These are phyloP conservation scores for Endothia cerciana DNA, from an alignment of 2,329 filamentous ascomycete genomes.

Conservation along the genomic window DNA sequence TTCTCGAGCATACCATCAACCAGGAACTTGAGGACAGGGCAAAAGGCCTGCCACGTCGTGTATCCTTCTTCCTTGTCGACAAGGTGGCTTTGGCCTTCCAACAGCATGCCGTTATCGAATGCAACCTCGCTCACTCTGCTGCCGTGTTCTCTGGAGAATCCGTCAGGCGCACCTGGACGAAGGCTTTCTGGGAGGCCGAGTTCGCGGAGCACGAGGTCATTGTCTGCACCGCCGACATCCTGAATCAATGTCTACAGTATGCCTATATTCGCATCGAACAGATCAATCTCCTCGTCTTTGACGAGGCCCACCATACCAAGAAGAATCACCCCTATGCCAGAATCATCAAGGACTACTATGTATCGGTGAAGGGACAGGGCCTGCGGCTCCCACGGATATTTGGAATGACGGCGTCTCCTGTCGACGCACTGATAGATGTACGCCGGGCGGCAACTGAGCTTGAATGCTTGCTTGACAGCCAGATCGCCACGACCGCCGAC, in stretches of 20 bases:
- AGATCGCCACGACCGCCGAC: conserved; percentile 74
- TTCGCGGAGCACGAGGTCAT: conserved; percentile 75
- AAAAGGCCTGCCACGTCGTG: conserved; percentile 60
- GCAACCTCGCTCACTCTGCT: conserved; percentile 78
- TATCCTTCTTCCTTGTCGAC: conserved; percentile 88
- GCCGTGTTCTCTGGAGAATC: conserved; percentile 76
- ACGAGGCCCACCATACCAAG: conserved; percentile 96
- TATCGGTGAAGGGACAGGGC: conserved; percentile 36
- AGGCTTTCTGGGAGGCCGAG: conserved; percentile 55
- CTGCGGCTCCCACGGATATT: conserved; percentile 72
- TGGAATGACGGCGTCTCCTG: conserved; percentile 95
- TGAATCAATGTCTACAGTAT: conserved; percentile 76
- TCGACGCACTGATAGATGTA: conserved; percentile 80
- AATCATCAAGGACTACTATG: conserved; percentile 88
- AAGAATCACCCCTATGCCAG: conserved; percentile 88
- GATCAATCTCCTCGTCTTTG: conserved; percentile 91
- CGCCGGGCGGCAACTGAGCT: conserved; percentile 71
- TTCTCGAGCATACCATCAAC: conserved; percentile 77
- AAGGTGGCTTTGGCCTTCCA: conserved; percentile 91
- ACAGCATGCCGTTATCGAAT: conserved; percentile 79
- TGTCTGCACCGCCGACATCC: conserved; percentile 89
- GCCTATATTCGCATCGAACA: conserved; percentile 79
- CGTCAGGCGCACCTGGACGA: conserved; percentile 45
- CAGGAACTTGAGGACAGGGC: conserved; percentile 74
- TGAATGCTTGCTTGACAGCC: conserved; percentile 76